Base-by-base conservation (phyloP, 768 basidiomycete genomes). In the Pleurotus sapidus region DNA sequence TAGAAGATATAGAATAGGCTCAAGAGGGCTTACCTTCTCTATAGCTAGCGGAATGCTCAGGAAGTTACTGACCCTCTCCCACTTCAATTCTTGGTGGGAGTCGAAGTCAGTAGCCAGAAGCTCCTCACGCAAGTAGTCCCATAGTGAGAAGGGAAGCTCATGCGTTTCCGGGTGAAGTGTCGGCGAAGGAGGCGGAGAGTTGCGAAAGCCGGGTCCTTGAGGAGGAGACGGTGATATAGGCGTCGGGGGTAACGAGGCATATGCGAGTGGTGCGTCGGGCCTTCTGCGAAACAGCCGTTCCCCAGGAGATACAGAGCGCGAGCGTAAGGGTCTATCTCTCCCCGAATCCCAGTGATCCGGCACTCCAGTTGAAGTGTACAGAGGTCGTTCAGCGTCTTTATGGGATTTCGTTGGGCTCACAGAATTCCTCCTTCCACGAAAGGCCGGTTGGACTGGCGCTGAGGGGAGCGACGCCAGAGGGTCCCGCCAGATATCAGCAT, bases 61-160 rank as follows among this genome's bases (percentile, higher is more conserved):
- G 68, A 98, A 99, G 71, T 98, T 98, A 68, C 92, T 89, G 56
- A 99, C 95, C 12, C 97, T 79, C 66, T 98, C 96, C 90, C 94
- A 93, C 70, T 95, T 95, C 63, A 93, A 76, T 67, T 95, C 94
- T 64, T 96, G 93, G 61, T 94, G 92, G 0, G 90, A 93, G 70
- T 96, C 93, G 67, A 93, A 92, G 71, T 96, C 93, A n/a, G 91
- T 94, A 1, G 90, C 92, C 6, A 95, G 74, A 5, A 95, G 77
- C 65, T 96, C 94, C 66, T 95, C 92, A 12, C 87, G 77, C 18
- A 96, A 79, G 69, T 96, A 95, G 60, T 95, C 94, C 94, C 94
- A 96, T 18, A 96, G 67, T 3, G 93, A 93, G 68, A 92, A 93
- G 3, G 91, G 84, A 0, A 75, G 75, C 15, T 63, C 61, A 3